Evolutionary conservation across 1,139 yeast species (phyloP).

Genomic region (Yarrowia galli): DNA sequence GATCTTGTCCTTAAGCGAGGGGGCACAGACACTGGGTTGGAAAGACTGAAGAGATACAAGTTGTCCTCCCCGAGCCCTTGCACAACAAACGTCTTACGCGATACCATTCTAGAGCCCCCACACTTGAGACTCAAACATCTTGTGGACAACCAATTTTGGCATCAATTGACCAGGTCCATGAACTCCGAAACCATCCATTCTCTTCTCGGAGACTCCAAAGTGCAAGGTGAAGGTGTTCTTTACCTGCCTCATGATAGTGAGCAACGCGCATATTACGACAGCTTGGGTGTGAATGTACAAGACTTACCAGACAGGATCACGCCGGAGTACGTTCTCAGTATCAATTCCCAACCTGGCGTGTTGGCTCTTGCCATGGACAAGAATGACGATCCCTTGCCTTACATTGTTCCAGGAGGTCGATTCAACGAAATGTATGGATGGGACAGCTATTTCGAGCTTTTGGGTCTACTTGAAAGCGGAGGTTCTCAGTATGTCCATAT

Average conservation of each 20-base stretch:
- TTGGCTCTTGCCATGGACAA: conserved; percentile 76
- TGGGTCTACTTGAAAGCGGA: conserved; percentile 78
- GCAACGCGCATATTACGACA: conserved; percentile 73
- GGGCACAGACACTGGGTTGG: background rate
- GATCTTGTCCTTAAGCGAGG: conserved; percentile 17
- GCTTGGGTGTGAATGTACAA: conserved; percentile 62
- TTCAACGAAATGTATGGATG: conserved; percentile 97
- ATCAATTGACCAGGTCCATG: conserved; percentile 72
- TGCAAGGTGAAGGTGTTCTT: conserved; percentile 69
- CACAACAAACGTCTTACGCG: background rate
- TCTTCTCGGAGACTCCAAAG: conserved; percentile 83
- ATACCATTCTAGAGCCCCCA: background rate
- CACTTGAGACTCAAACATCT: conserved; percentile 11
- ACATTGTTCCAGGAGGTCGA: conserved; percentile 96
- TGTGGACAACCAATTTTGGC: conserved; percentile 75
- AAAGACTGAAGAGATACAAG: background rate
- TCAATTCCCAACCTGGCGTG: conserved; percentile 85
- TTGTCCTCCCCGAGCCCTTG: no score
- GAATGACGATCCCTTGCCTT: conserved; percentile 71
- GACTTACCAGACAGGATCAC: conserved; percentile 70
- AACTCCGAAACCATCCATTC: conserved; percentile 66
- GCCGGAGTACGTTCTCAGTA: conserved; percentile 73
- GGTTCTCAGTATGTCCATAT: conserved; percentile 58
- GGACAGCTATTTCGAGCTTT: conserved; percentile 94
- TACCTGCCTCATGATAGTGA: conserved; percentile 80